Base-by-base conservation (phyloP, 192 early-diverging fungal genomes). In the Coemansia interrupta region DNA sequence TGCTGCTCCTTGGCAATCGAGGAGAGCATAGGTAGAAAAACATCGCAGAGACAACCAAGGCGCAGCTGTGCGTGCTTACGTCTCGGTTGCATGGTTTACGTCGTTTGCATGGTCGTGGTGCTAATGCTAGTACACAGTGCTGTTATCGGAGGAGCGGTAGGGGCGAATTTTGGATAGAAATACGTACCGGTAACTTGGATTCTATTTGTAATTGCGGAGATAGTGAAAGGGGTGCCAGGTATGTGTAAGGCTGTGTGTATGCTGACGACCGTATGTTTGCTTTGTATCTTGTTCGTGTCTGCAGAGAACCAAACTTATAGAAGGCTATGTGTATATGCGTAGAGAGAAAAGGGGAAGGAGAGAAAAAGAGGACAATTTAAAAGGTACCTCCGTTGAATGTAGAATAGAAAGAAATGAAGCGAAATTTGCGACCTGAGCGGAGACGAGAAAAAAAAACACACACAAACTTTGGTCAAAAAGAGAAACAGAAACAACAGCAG, bases 151-250 rank as follows among this genome's bases (percentile, higher is more conserved):
- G 24, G 9, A 44, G 17, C 9, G 12, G 17, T 4, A 19, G 15
- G 18, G 14, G 24, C 28, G 48, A 17, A 38, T 36, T 36, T 36
- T 3, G 17, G 7, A 22, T 1, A n/a, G 30, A 36, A 19, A 58
- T 58, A 58, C 56, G 28, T 58, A 58, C 56, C 56, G 45, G 30
- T 58, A 48, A 22, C 32, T 22, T 58, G 45, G 56, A 48, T 36
- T 58, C 56, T 48, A 49, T 49, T 49, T n/a, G 44, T 13, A 58
- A 48, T 58, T 46, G 29, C 32, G 32, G 32, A 36, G 32, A 36
- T 11, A 11, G 10, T 36, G 32, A 36, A 36, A 36, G 32, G 6
- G 32, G 10, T 1, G 10, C 32, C 32, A 11, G 56, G 18, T 24
- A 20, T 14, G 8, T 30, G 19, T 14, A 42, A 47, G 30, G 6